phyloP scores from a whole-genome alignment of 768 basidiomycete species.

The Kwoniella botswanensis region DNA sequence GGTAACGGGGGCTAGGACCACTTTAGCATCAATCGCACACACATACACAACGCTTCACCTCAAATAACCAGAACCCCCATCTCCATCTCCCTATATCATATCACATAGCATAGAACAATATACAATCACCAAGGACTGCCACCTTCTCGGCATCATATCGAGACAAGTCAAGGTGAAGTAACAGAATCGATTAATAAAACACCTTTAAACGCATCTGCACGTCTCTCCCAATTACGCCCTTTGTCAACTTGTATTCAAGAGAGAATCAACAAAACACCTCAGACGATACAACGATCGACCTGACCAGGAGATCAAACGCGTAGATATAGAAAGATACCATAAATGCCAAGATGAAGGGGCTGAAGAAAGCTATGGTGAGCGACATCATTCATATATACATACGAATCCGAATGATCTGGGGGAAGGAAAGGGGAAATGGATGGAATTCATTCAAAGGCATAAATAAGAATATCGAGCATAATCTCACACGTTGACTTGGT shows the following conservation, averaged over 20 bases:
- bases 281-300: not conserved
- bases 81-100: not conserved
- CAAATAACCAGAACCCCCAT: not conserved
- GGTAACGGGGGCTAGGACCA: conserved; percentile 1
- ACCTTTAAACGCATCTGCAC: not conserved
- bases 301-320: not conserved
- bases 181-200: not conserved
- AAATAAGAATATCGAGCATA: not conserved
- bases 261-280: not conserved
- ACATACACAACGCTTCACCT: not conserved
- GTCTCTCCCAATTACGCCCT: conserved; percentile 3
- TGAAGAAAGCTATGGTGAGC: conserved; percentile 61
- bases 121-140: not conserved
- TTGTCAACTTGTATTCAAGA: not conserved
- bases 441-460: not conserved
- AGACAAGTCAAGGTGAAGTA: not conserved
- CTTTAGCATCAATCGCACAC: not conserved
- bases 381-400: not conserved
- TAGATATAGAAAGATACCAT: not conserved
- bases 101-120: not conserved
- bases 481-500: not conserved
- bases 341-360: conserved; percentile 56
- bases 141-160: not conserved
- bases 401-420: not conserved
- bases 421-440: not conserved